These are phyloP conservation scores for Syzygium aqueum DNA, from an alignment of 345 rosid species.

Conservation along the genomic window DNA sequence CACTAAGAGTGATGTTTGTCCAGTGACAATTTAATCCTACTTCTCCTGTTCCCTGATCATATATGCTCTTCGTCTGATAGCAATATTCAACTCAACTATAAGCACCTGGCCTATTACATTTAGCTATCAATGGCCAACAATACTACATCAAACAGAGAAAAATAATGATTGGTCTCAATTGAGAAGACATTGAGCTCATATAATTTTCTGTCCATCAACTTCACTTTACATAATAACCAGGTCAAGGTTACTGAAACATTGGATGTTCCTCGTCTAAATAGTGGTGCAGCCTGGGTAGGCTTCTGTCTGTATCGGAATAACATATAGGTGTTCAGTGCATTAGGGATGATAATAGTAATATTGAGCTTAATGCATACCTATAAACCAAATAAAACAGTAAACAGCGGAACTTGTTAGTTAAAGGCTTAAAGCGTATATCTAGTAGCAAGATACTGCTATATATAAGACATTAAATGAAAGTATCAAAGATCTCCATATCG, in stretches of 20 bases:
- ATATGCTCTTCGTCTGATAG: background rate
- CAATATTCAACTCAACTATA: background rate
- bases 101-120: background rate
- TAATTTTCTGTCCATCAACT: background rate
- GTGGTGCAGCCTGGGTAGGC: background rate
- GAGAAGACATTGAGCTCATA: background rate
- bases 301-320: background rate
- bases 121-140: background rate
- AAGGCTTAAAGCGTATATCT: background rate
- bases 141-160: background rate
- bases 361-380: background rate
- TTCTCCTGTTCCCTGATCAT: background rate
- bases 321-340: background rate
- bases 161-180: background rate
- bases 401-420: background rate
- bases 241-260: background rate
- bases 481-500: background rate
- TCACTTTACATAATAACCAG: background rate
- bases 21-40: background rate
- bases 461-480: background rate
- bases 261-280: background rate
- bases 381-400: background rate
- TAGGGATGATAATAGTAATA: background rate
- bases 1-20: background rate
- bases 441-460: background rate